A percentile compares a stretch with the other conserved stretches of the same genome.
These are phyloP conservation scores for Nannochloris sp. DNA, from an alignment of 139 green algal genomes.

Conservation along the genomic window DNA sequence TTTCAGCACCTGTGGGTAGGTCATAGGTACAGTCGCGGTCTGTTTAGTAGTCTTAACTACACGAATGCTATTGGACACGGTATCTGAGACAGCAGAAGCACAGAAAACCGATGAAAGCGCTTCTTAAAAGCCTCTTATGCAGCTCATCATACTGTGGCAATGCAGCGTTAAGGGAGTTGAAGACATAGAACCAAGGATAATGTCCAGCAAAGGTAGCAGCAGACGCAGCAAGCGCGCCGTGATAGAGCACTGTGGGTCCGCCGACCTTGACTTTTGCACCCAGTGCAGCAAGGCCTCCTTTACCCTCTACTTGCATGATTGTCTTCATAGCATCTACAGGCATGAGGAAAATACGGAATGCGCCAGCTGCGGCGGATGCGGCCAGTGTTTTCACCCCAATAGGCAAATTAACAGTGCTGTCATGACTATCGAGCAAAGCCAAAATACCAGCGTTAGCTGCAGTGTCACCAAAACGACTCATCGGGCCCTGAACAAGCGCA, in stretches of 20 bases:
- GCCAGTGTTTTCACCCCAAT: slow-evolving; percentile 70
- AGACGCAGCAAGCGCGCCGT: slow-evolving; percentile 73
- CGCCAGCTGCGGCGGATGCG: slow-evolving; percentile 55
- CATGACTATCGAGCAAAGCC: slow-evolving; percentile 62
- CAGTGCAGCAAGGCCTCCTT: slow-evolving; percentile 51
- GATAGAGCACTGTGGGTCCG: slow-evolving; percentile 75
- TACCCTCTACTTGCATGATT: slow-evolving; percentile 84
- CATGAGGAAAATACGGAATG: slow-evolving; percentile 87
- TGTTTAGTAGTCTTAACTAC: slow-evolving; percentile 92
- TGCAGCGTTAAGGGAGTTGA: slow-evolving; percentile 55
- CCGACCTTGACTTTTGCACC: slow-evolving; percentile 57
- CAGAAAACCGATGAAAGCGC: slow-evolving; percentile 81
- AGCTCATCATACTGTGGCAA: slow-evolving; percentile 52
- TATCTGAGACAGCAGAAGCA: slow-evolving; percentile 74
- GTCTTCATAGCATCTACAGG: slow-evolving; percentile 90
- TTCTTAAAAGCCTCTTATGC: slow-evolving; percentile 54
- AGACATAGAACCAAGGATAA: slow-evolving; percentile 80
- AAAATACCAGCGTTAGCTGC: slow-evolving; percentile 86
- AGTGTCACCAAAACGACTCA: slow-evolving; percentile 88
- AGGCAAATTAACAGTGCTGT: slow-evolving; percentile 47
- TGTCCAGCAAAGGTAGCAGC: slow-evolving; percentile 84
- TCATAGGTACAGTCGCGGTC: slow-evolving; percentile 54
- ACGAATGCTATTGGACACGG: slow-evolving; percentile 82
- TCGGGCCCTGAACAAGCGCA: slow-evolving; percentile 77
- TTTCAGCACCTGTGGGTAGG: slow-evolving; percentile 63